These are phyloP conservation scores for Coemansia sp. DNA, from an alignment of 192 early-diverging fungal genomes.

Conservation along the genomic window DNA sequence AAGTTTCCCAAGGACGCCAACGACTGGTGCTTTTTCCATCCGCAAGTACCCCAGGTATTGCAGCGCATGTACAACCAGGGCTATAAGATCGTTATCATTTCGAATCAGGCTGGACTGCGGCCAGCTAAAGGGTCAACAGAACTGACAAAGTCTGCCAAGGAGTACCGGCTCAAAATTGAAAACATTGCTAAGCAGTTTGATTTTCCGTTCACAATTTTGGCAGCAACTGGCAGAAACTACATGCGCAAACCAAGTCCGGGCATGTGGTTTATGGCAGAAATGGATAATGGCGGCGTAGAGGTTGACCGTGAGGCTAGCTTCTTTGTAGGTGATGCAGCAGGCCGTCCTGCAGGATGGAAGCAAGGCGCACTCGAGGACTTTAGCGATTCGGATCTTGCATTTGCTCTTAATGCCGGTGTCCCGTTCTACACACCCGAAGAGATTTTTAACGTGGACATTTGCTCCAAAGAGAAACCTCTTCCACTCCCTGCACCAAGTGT, in stretches of 20 bases:
- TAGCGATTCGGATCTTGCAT: conserved; percentile 82
- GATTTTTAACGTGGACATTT: conserved; percentile 59
- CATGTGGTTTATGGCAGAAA: conserved; percentile 40
- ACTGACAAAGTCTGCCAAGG: conserved; percentile 20
- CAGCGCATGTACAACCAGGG: conserved; percentile 60
- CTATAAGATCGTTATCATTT: conserved; percentile 50
- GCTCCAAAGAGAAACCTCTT: conserved; percentile 19
- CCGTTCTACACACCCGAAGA: conserved; percentile 82
- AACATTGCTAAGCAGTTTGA: conserved; percentile 75
- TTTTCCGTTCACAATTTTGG: conserved; percentile 69
- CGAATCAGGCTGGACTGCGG: conserved; percentile 31
- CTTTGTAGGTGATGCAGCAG: conserved; percentile 95
- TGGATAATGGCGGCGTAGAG: conserved; percentile 25
- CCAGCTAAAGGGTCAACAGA: conserved; percentile 11
- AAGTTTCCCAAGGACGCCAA: conserved; percentile 62
- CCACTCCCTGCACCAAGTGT: conserved; percentile 16
- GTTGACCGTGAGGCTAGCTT: conserved; percentile 63
- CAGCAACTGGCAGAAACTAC: conserved; percentile 63
- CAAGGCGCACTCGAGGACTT: conserved; percentile 63
- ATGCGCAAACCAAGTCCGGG: conserved; percentile 51
- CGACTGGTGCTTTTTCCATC: conserved; percentile 79
- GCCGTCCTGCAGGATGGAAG: conserved; percentile 67
- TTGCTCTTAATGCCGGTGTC: conserved; percentile 72
- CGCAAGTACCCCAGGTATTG: conserved; percentile 58
- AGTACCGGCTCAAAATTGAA: conserved; percentile 61